Conservation (phyloP, 345 rosid species). For the Fremontodendron californicum region DNA sequence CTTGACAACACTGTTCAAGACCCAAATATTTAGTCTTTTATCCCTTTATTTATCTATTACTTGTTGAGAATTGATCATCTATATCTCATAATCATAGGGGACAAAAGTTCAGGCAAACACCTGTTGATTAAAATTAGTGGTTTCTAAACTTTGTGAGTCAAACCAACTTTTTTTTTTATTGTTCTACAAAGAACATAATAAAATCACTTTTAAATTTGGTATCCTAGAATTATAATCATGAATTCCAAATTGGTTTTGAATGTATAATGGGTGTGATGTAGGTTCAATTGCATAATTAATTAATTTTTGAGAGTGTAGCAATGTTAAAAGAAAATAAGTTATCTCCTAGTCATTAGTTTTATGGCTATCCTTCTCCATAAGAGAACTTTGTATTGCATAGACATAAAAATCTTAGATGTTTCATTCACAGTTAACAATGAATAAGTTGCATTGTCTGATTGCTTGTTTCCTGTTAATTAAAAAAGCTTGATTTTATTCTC, state of each 20-base stretch:
- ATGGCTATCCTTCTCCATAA: not conserved
- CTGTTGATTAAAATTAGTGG: too few relatives aligned
- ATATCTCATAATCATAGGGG: too few relatives aligned
- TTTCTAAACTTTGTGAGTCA: too few relatives aligned
- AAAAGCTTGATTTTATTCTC: not conserved
- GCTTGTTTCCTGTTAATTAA: not conserved
- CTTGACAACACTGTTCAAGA: too few relatives aligned
- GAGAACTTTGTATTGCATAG: not conserved
- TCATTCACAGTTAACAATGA: not conserved
- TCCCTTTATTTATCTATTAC: too few relatives aligned
- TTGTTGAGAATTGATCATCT: too few relatives aligned
- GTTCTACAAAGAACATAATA: too few relatives aligned
- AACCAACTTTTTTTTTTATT: too few relatives aligned
- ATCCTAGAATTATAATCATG: not conserved
- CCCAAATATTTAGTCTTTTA: too few relatives aligned
- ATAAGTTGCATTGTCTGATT: not conserved
- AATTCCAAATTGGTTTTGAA: not conserved
- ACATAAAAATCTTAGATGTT: not conserved
- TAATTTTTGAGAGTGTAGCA: not conserved
- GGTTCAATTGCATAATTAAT: not conserved
- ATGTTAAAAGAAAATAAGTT: not conserved
- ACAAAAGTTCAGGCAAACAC: too few relatives aligned
- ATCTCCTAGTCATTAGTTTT: not conserved
- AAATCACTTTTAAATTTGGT: too few relatives aligned
- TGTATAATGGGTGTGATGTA: not conserved